Evolutionary conservation across 1,284 basidiomycete genomes (phyloP).

Genomic region (Ganoderma resinaceum): DNA sequence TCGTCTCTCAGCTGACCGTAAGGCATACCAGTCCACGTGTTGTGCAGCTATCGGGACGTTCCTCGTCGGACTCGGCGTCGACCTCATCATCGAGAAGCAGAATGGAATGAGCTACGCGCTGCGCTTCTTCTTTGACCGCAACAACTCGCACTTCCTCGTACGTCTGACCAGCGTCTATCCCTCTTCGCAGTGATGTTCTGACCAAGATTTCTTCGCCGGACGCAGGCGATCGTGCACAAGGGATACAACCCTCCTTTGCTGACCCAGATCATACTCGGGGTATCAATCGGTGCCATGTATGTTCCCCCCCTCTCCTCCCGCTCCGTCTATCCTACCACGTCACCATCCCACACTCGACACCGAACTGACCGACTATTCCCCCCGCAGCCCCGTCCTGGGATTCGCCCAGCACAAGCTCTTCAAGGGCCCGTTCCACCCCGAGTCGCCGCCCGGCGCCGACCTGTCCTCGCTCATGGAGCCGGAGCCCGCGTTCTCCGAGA

Average conservation of each 20-base stretch:
- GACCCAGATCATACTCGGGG: slow-evolving; percentile 54
- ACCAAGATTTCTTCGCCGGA: background rate
- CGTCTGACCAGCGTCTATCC: slow-evolving; percentile 33
- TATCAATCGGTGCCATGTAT: slow-evolving; percentile 45
- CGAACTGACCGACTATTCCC: background rate
- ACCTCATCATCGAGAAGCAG: slow-evolving; percentile 63
- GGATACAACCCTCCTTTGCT: slow-evolving; percentile 54
- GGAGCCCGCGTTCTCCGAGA: slow-evolving; percentile 13
- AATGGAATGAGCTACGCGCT: slow-evolving; percentile 67
- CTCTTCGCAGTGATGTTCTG: background rate
- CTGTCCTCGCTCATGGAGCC: slow-evolving; percentile 13
- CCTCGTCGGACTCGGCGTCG: slow-evolving; percentile 58
- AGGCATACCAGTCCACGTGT: slow-evolving; percentile 40
- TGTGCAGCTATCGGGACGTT: slow-evolving; percentile 68
- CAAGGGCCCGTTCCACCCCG: slow-evolving; percentile 36
- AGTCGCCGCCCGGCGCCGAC: slow-evolving; percentile 12
- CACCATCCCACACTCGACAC: background rate
- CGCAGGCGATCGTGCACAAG: slow-evolving; percentile 51
- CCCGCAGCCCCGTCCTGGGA: slow-evolving; percentile 37
- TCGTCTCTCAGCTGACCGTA: background rate
- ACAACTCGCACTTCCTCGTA: slow-evolving; percentile 61
- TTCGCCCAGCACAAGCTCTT: slow-evolving; percentile 41
- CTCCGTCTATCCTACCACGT: background rate
- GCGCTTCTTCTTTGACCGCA: slow-evolving; percentile 67
- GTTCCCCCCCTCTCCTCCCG: background rate